Base-by-base conservation (phyloP, 257 asterid genomes). In the Parsonsia alboflavescens region DNA sequence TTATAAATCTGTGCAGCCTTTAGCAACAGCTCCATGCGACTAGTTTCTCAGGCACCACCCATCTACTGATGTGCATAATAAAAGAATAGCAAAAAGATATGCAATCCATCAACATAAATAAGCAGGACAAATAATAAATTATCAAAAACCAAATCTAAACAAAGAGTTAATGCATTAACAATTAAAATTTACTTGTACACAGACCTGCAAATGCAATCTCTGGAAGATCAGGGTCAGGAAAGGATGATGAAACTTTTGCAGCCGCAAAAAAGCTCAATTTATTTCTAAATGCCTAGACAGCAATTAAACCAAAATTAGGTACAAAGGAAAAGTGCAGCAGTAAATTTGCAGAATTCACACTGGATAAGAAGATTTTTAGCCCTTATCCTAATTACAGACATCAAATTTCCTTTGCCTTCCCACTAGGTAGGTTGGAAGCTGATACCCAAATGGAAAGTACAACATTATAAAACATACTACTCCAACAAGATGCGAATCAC, bases 201-300 rank as follows among this genome's bases (percentile, higher is more conserved):
- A 36, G 78, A 92, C 99, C 99, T 84, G 99, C 99, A 87, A 95
- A 95, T 59, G 99, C 99, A 84, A 95, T 90, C 90, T 95, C 98
- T 45, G 97, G 96, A 82, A 89, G 97, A 49, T 92, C 97, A 69
- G 90, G 94, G 75, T 91, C 74, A 41, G 98, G 99, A 52, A 95
- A 89, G 63, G 99, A 92, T n/a, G 96, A 92, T 15, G 97, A 88
- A 77, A 84, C 61, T 87, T 95, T 95, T 59, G 99, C 99, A 79
- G 99, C 98, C 72, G 99, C 99, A 74, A 86, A 90, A 87, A 92
- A 95, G 73, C 82, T 90, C 84, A 95, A 74, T 78, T 85, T 89
- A 77, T 92, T 95, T 86, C 96, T 88, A 86, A 95, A 92, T 63
- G 82, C 93, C 99, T 95, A 83, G 65, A 86, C 58, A 54, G 74